Conservation (phyloP, 2,329 filamentous ascomycete species). For the Exserohilum turcica region DNA sequence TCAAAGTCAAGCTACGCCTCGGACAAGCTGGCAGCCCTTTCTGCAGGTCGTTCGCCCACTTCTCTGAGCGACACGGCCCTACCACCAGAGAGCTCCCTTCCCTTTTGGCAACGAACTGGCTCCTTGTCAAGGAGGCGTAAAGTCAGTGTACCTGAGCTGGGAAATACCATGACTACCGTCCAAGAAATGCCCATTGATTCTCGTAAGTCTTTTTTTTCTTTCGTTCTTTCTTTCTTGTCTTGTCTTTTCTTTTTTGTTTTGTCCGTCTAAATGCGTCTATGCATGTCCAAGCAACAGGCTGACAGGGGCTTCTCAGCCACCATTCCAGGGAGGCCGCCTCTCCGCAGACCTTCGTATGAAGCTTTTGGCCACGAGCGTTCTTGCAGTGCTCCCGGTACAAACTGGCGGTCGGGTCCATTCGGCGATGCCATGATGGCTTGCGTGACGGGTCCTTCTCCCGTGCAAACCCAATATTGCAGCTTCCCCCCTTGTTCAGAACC, state of each 20-base stretch:
- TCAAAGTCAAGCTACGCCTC: constrained; percentile 26
- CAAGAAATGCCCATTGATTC: constrained; percentile 48
- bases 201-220: constrained; percentile 46
- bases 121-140: constrained; percentile 49
- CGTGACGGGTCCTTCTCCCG: constrained; percentile 44
- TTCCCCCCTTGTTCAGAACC: constrained; percentile 22
- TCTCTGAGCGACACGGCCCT: constrained; percentile 50
- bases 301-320: constrained; percentile 37
- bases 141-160: constrained; percentile 49
- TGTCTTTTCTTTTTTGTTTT: no score
- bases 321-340: constrained; percentile 49
- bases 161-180: constrained; percentile 47
- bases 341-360: constrained; percentile 43
- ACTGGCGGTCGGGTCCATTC: constrained; percentile 48
- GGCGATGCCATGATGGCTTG: constrained; percentile 49
- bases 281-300: constrained; percentile 11
- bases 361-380: constrained; percentile 47
- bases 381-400: constrained; percentile 46
- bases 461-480: constrained; percentile 24
- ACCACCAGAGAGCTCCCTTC: constrained; percentile 33
- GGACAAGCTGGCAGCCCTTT: constrained; percentile 45
- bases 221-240: no score
- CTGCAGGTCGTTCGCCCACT: constrained; percentile 46
- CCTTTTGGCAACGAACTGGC: constrained; percentile 45
- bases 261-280: not conserved